Evolutionary conservation across 495 filamentous ascomycete species (phyloP), one percentile per base, ranked within the genome.

Genomic region (Parathielavia appendiculata): DNA sequence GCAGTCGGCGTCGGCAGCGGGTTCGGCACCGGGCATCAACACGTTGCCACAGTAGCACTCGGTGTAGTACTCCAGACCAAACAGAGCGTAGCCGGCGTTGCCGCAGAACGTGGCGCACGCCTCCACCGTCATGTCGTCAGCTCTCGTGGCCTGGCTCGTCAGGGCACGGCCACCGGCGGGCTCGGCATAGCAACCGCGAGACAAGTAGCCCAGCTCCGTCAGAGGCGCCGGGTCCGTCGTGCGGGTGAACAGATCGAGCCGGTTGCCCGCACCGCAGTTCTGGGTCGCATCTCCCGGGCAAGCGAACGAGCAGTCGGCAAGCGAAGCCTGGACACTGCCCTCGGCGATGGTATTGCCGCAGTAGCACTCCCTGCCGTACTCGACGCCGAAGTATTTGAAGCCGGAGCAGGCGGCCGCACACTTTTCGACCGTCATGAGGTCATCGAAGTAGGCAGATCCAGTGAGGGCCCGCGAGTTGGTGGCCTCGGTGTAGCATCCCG

Each of bases 1-100:
- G 56, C 75, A 77, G 0, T 62, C 63, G 14, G 64, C 49, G 12
- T 67, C 54, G 11, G 66, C 44, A 36, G 67, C 64, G n/a, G n/a
- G n/a, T n/a, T n/a, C n/a, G 10, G 50, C 8, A 16, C 26, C 13
- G 41, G 48, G 47, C 12, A 32, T 39, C 3, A 19, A 5, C 11
- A 45, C 26, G 50, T 26, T 49, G 43, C 43, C 43, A 16, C 41
- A 44, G 41, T 44, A 44, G 41, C 41, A 44, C 41, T 44, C 41
- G 41, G 41, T 38, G 17, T 26, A 26, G 16, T 46, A 47, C 50
- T 59, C 23, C 14, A 43, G 48, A 32, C 57, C 57, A 43, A 54
- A 53, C 20, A 40, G 54, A 43, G 20, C 4, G 50, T 54, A 59
- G 34, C 55, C 55, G 2, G 13, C 43, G n/a, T n/a, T n/a, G n/a